phyloP scores from a whole-genome alignment of 768 basidiomycete species.

The Trametes cubensis region DNA sequence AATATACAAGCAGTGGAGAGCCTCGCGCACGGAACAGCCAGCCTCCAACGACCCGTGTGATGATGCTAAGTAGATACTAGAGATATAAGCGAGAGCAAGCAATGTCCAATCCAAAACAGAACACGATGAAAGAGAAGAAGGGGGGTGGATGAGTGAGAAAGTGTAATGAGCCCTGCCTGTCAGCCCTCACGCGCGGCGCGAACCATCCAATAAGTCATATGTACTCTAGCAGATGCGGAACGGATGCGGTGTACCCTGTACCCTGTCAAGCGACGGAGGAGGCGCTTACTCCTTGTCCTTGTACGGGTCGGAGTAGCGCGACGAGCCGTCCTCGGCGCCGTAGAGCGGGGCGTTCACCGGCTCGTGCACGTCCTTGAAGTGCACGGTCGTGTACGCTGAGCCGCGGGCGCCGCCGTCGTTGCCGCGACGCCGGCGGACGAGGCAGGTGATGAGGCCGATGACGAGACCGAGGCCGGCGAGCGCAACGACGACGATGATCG shows the following conservation, averaged over 20 bases:
- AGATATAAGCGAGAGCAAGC: conserved; percentile 4
- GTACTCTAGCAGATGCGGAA: neutral
- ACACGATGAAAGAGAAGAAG: neutral
- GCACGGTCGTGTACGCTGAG: conserved; percentile 22
- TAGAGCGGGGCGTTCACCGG: conserved; percentile 19
- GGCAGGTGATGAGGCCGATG: conserved; percentile 15
- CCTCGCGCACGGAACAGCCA: too few relatives aligned
- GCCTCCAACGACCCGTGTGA: neutral
- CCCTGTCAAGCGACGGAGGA: neutral
- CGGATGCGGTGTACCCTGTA: too few relatives aligned
- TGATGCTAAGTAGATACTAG: neutral
- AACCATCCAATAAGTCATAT: neutral
- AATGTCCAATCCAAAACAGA: neutral
- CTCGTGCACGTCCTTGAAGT: conserved; percentile 16
- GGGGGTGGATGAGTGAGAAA: neutral
- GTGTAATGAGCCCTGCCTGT: neutral
- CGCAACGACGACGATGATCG: conserved; percentile 21
- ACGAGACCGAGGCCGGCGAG: conserved; percentile 15
- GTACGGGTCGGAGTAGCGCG: conserved; percentile 26
- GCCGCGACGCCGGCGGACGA: conserved; percentile 15
- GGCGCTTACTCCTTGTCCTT: conserved; percentile 16
- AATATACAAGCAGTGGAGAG: neutral
- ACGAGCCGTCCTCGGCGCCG: conserved; percentile 23
- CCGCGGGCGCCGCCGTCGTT: neutral
- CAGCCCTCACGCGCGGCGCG: neutral